Conservation (phyloP, 2,329 filamentous ascomycete species). For the Byssochlamys sp. region DNA sequence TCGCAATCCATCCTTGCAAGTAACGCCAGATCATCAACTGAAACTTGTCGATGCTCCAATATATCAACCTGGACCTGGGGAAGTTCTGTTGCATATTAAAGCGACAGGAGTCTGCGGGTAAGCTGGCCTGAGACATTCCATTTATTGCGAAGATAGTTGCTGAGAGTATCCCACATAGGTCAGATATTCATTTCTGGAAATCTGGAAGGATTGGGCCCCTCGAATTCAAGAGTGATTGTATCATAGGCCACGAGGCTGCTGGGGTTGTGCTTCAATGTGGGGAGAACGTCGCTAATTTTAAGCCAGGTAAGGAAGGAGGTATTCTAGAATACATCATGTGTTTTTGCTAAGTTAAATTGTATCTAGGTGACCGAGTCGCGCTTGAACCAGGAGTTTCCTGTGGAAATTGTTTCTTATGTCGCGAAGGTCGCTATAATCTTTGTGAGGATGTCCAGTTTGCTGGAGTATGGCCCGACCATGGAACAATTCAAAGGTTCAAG, state of each 20-base stretch:
- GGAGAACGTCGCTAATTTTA: conserved; percentile 44
- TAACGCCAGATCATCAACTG: conserved; percentile 52
- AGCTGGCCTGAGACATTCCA: background rate
- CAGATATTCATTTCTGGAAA: conserved; percentile 62
- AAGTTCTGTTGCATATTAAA: conserved; percentile 54
- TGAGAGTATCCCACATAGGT: conserved; percentile 30
- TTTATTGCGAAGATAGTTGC: background rate
- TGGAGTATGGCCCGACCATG: conserved; percentile 52
- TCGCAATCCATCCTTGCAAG: conserved; percentile 45
- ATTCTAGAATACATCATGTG: background rate
- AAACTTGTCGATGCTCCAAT: conserved; percentile 51
- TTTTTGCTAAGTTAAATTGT: conserved; percentile 1
- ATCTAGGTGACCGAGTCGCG: conserved; percentile 52
- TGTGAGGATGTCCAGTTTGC: conserved; percentile 54
- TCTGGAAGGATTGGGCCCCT: conserved; percentile 54
- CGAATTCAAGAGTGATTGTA: conserved; percentile 53
- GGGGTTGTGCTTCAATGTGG: conserved; percentile 52
- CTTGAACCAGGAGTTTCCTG: conserved; percentile 60
- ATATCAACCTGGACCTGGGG: conserved; percentile 43
- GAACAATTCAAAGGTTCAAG: conserved; percentile 54
- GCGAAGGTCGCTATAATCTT: conserved; percentile 53
- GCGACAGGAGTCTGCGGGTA: conserved; percentile 57
- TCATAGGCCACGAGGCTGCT: conserved; percentile 57
- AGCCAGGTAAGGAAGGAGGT: conserved; percentile 28
- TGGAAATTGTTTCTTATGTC: conserved; percentile 50